Percentiles rank a stretch among this genome's conserved stretches.
Evolutionary conservation across 768 basidiomycete genomes (phyloP).

Genomic region (Xerocomellus amylosporus): DNA sequence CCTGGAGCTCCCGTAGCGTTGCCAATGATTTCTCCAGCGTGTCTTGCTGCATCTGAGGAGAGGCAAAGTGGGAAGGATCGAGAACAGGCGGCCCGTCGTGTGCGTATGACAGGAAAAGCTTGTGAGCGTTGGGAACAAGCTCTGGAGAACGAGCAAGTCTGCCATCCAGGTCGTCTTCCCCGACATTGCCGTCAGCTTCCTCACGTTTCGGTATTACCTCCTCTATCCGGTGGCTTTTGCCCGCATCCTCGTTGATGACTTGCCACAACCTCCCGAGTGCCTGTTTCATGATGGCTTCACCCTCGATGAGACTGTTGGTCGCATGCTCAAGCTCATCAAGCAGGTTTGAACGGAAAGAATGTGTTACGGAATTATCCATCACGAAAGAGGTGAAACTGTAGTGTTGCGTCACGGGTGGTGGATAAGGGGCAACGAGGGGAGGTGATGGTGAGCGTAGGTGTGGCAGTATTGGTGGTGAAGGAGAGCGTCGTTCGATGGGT

Average conservation of each 20-base stretch:
- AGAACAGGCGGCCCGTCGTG: conserved; percentile 45
- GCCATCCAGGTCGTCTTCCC: conserved; percentile 38
- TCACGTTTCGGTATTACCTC: conserved; percentile 65
- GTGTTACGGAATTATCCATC: conserved; percentile 79
- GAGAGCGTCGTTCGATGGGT: conserved; percentile 58
- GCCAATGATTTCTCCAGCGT: conserved; percentile 73
- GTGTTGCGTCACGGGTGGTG: conserved; percentile 63
- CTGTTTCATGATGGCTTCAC: conserved; percentile 67
- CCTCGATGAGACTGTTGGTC: conserved; percentile 81
- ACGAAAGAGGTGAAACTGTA: conserved; percentile 81
- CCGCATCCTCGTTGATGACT: conserved; percentile 70
- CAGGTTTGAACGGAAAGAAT: conserved; percentile 76
- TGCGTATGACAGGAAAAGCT: conserved; percentile 58
- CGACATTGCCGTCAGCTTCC: conserved; percentile 57
- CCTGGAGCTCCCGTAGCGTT: conserved; percentile 74
- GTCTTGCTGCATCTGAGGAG: conserved; percentile 64
- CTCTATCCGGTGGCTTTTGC: conserved; percentile 33
- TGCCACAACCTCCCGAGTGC: conserved; percentile 82
- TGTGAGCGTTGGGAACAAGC: conserved; percentile 61
- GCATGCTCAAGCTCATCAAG: conserved; percentile 79
- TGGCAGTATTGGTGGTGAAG: conserved; percentile 69
- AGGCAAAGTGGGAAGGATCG: conserved; percentile 62
- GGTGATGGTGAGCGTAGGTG: conserved; percentile 80
- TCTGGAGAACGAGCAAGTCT: conserved; percentile 62
- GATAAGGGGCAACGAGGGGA: conserved; percentile 74